Evolutionary conservation across 352 stramenopile species (phyloP).

Genomic region (Pythium insidiosum): DNA sequence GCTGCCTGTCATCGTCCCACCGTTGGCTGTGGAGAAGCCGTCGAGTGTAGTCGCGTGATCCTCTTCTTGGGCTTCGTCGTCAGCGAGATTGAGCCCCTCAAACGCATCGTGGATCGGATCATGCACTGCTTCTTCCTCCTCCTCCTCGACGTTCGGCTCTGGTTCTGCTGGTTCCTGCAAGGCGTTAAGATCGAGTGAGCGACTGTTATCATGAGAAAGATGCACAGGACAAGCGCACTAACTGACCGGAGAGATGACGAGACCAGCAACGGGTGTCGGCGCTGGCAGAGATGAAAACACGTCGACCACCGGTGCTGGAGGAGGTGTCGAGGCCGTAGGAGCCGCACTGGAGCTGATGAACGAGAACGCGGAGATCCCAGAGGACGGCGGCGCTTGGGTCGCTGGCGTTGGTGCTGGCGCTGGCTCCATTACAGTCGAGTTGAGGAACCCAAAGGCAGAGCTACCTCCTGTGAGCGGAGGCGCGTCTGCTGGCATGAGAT

Average conservation of each 20-base stretch:
- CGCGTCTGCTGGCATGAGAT: conserved; percentile 25
- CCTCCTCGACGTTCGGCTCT: conserved; percentile 5
- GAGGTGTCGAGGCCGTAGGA: conserved; percentile 8
- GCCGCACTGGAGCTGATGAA: conserved; percentile 25
- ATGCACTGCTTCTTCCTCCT: conserved; percentile 21
- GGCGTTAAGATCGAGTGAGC: no score
- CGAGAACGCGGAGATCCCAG: conserved; percentile 40
- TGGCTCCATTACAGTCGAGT: conserved; percentile 4
- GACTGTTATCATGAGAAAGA: no score
- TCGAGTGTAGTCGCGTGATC: no score
- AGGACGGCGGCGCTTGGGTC: conserved; percentile 10
- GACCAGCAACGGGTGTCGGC: conserved; percentile 23
- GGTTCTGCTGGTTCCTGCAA: conserved; percentile 1
- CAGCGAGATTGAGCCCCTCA: conserved; percentile 44
- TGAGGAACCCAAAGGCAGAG: conserved; percentile 36
- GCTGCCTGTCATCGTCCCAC: conserved; percentile 9
- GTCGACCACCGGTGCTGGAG: conserved; percentile 14
- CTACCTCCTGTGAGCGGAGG: conserved; percentile 11
- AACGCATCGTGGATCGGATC: conserved; percentile 82
- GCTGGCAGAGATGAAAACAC: conserved; percentile 54
- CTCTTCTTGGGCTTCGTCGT: conserved; percentile 31
- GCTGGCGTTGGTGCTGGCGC: conserved; percentile 1
- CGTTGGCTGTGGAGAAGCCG: conserved; percentile 9
- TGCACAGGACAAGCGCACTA: no score
- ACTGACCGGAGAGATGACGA: no score